phyloP scores from a whole-genome alignment of 2,329 filamentous ascomycete species.

The Dothiorella sarmentorum region DNA sequence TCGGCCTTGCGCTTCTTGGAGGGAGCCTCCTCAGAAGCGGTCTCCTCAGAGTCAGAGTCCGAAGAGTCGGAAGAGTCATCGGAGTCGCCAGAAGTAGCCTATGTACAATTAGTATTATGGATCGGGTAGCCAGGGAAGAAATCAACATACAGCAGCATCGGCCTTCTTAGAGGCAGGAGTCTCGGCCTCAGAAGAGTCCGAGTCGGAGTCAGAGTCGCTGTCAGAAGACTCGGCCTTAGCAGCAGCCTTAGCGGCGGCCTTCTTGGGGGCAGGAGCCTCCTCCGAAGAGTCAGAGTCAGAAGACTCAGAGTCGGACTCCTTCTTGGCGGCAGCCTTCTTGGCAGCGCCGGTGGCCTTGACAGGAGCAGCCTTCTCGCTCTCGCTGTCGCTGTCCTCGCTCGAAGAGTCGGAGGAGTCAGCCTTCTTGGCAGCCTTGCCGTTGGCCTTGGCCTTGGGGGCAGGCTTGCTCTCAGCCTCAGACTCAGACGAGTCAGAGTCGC shows the following conservation, averaged over 20 bases:
- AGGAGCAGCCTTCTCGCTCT: slow-evolving; percentile 22
- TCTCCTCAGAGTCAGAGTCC: slow-evolving; percentile 29
- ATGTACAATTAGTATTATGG: neutral
- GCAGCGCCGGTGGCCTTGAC: slow-evolving; percentile 34
- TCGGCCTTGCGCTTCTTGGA: slow-evolving; percentile 68
- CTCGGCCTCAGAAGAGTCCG: slow-evolving; percentile 21
- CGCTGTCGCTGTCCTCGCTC: slow-evolving; percentile 22
- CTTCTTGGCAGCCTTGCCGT: slow-evolving; percentile 24
- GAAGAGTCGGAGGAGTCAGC: slow-evolving; percentile 13
- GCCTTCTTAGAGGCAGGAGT: slow-evolving; percentile 16
- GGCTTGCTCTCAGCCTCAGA: slow-evolving; percentile 21
- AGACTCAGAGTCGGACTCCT: slow-evolving; percentile 35
- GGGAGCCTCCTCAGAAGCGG: slow-evolving; percentile 36
- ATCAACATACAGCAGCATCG: slow-evolving; percentile 1
- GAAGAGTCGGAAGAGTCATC: slow-evolving; percentile 8
- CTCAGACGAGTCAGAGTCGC: slow-evolving; percentile 30
- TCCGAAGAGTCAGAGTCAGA: slow-evolving; percentile 33
- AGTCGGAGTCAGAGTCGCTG: slow-evolving; percentile 21
- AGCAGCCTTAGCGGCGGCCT: slow-evolving; percentile 19
- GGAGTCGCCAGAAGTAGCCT: slow-evolving; percentile 4
- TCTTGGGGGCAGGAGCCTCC: slow-evolving; percentile 23
- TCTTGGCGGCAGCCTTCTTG: slow-evolving; percentile 31
- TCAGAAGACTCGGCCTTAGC: slow-evolving; percentile 9
- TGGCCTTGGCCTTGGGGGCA: slow-evolving; percentile 26
- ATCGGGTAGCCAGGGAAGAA: too few species aligned